phyloP scores from a whole-genome alignment of 2,329 filamentous ascomycete species.

The Fusarium buharicum region DNA sequence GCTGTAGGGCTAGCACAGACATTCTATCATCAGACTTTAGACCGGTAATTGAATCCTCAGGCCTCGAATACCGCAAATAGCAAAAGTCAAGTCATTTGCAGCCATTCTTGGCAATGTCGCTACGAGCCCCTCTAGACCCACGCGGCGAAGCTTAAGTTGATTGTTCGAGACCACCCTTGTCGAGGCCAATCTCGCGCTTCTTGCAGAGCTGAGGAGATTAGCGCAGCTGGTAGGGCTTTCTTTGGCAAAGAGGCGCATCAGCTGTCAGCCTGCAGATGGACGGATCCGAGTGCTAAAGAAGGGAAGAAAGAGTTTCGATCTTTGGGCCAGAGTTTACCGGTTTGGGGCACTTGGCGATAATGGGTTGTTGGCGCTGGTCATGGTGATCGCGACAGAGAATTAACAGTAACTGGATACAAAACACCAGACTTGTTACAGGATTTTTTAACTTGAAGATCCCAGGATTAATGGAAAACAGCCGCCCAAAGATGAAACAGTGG shows the following conservation, averaged over 20 bases:
- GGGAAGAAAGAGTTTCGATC: not conserved
- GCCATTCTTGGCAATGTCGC: slow-evolving; percentile 25
- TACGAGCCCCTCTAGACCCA: slow-evolving; percentile 31
- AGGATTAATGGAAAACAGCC: slow-evolving; percentile 21
- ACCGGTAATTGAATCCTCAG: not conserved
- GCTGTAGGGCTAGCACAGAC: not conserved
- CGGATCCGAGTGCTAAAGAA: slow-evolving; percentile 2
- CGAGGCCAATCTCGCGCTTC: slow-evolving; percentile 25
- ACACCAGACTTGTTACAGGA: slow-evolving; percentile 33
- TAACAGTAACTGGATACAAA: slow-evolving; percentile 20
- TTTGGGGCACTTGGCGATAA: not conserved
- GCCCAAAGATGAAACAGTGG: slow-evolving; percentile 36
- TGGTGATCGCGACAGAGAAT: not conserved
- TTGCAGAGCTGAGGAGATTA: slow-evolving; percentile 30
- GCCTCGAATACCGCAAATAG: slow-evolving; percentile 32
- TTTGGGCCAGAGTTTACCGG: slow-evolving; percentile 1
- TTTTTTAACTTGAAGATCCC: slow-evolving; percentile 20
- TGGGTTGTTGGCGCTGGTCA: slow-evolving; percentile 3
- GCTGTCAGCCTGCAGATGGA: slow-evolving; percentile 21
- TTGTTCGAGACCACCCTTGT: slow-evolving; percentile 40
- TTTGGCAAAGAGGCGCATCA: not conserved
- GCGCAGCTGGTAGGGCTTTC: slow-evolving; percentile 23
- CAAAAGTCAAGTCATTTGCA: not conserved
- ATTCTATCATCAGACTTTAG: slow-evolving; percentile 5
- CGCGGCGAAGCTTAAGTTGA: slow-evolving; percentile 45